These are phyloP conservation scores for Boletus sp. DNA, from an alignment of 768 basidiomycete genomes.

Conservation along the genomic window DNA sequence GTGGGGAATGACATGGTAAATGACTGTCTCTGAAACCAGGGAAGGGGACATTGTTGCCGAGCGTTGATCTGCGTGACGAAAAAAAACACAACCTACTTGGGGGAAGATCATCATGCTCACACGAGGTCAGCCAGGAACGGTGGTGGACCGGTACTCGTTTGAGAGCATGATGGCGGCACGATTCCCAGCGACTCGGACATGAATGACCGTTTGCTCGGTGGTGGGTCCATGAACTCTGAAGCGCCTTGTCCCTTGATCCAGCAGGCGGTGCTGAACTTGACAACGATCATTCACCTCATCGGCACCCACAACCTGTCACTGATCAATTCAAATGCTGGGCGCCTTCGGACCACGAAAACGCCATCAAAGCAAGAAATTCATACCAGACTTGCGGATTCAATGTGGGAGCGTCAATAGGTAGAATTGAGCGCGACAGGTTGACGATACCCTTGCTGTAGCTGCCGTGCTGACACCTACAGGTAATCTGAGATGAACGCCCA, in stretches of 20 bases:
- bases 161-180: background rate
- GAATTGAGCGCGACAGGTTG: background rate
- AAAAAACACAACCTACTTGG: background rate
- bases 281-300: background rate
- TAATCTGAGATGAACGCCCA: background rate
- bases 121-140: background rate
- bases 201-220: background rate
- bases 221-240: background rate
- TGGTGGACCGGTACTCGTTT: background rate
- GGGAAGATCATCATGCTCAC: background rate
- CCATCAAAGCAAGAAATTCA: background rate
- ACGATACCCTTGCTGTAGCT: slow-evolving; percentile 1
- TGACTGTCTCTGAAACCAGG: background rate
- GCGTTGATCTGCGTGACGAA: background rate
- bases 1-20: background rate
- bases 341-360: background rate
- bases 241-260: background rate
- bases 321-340: background rate
- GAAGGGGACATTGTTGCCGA: background rate
- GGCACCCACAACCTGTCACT: background rate
- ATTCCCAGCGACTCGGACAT: background rate
- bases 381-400: background rate
- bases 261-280: background rate
- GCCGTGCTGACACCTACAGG: background rate
- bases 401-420: background rate